Base-by-base conservation (phyloP, 2,329 filamentous ascomycete genomes). In the Rutstroemia sp. region DNA sequence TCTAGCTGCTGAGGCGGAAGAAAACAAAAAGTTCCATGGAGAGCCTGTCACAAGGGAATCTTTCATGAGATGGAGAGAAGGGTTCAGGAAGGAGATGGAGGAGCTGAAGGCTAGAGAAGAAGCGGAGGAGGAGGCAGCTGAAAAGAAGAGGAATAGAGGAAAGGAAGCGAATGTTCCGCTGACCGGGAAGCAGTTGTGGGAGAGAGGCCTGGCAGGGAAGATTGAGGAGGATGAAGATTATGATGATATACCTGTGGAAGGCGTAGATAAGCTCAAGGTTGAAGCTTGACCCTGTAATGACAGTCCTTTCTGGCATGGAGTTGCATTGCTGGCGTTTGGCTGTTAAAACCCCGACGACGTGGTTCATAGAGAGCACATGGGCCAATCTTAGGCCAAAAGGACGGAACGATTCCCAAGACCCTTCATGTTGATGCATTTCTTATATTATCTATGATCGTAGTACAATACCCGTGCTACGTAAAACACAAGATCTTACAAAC, bases 1-100 rank as follows among this genome's bases (percentile, higher is more conserved):
- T 14, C 70, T 78, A 6, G 82, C 76, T 10, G 82, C 80, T 1
- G 94, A 99, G 73, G 84, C 88, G 60, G 91, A 94, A 71, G 94
- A 99, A 76, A 99, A 99, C 71, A 84, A 87, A 66, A 97, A 96
- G 73, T 99, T 99, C 72, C 88, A 95, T 70, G 94, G 94, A 57
- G 89, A 89, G 38, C 79, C 84, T 34, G 94, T 99, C 19, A 97
- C 85, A n/a, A 78, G 83, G 21, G 90, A 96, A 74, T 85, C 84
- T 0, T 99, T 97, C 68, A 69, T 88, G 63, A 82, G 80, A 63
- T 99, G 94, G 94, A 79, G 89, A 55, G 84, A 86, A 41, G 81
- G 72, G 9, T 99, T 97, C 69, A 70, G 83, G 60, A 76, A 78
- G 68, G 94, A 97, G 76, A 86, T 92, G 82, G 86, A 86, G 68